Conservation (phyloP, 164 flowering plant genomes). For the Platanus orientalis region DNA sequence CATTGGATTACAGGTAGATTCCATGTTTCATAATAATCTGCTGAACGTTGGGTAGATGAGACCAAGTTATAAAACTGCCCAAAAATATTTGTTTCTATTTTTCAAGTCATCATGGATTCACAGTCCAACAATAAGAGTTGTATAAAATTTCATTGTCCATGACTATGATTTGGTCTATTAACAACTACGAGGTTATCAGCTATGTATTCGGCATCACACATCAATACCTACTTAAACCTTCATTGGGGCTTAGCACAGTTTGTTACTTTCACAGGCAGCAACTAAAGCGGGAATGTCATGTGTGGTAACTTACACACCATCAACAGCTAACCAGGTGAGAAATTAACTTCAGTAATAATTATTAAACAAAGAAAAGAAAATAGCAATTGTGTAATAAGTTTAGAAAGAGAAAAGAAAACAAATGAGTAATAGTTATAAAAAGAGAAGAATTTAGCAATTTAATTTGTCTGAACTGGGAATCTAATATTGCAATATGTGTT, state of each 20-base stretch:
- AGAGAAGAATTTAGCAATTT: not conserved
- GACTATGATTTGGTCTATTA: not conserved
- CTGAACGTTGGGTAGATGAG: not conserved
- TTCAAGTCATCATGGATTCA: not conserved
- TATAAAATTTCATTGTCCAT: not conserved
- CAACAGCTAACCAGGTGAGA: slow-evolving; percentile 86
- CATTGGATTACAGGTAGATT: slow-evolving; percentile 79
- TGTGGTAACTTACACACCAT: slow-evolving; percentile 77
- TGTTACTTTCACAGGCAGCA: slow-evolving; percentile 61
- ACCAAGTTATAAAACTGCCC: not conserved
- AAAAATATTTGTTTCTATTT: too few relatives aligned
- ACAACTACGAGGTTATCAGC: not conserved
- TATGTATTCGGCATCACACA: not conserved
- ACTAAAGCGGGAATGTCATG: slow-evolving; percentile 88
- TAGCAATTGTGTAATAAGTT: not conserved
- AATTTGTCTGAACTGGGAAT: not conserved
- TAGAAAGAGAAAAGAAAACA: not conserved
- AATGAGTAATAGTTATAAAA: not conserved
- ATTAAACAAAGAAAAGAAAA: not conserved
- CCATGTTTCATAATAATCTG: not conserved
- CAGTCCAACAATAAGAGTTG: not conserved
- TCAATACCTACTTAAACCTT: not conserved
- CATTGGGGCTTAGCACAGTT: not conserved
- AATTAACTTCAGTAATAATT: not conserved
- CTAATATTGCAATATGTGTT: not conserved